A percentile compares a stretch with the other conserved stretches of the same genome.
Conservation (phyloP, 2,329 filamentous ascomycete species). For the Aurifilum marmelostoma region DNA sequence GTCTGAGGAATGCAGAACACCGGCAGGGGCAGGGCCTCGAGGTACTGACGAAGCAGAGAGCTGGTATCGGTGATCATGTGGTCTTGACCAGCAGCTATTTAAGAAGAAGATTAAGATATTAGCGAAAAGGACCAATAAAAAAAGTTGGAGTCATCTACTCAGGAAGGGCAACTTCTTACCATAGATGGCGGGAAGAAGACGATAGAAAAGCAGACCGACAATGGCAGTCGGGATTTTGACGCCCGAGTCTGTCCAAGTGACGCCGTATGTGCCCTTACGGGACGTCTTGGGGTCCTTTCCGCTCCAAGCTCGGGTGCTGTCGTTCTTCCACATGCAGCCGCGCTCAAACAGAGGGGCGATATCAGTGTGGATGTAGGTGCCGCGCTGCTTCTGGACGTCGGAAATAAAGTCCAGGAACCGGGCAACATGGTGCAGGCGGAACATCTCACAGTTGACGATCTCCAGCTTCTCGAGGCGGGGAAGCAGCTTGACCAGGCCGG, state of each 20-base stretch:
- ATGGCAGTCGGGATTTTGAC: constrained; percentile 22
- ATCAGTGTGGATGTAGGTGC: constrained; percentile 8
- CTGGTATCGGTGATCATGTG: constrained; percentile 17
- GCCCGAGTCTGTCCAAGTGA: constrained; percentile 19
- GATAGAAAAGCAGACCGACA: constrained; percentile 15
- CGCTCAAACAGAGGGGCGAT: constrained; percentile 19
- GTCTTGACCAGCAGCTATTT: constrained; percentile 17
- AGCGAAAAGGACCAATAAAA: neutral
- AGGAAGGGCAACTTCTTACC: neutral
- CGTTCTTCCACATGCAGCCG: constrained; percentile 13
- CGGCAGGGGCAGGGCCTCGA: constrained; percentile 22
- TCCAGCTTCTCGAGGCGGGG: constrained; percentile 22
- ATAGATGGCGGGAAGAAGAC: constrained; percentile 19
- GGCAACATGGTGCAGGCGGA: constrained; percentile 15
- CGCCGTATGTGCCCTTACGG: constrained; percentile 24
- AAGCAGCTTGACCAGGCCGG: constrained; percentile 15
- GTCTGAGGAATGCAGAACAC: neutral
- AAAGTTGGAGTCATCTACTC: too few species aligned
- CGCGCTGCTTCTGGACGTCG: constrained; percentile 2
- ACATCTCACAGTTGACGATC: constrained; percentile 21
- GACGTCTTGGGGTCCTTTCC: neutral
- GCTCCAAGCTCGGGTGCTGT: neutral
- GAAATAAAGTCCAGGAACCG: constrained; percentile 15
- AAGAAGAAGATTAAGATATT: too few species aligned
- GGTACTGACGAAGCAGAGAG: constrained; percentile 20